phyloP scores from a whole-genome alignment of 176 grass and related monocot species.

The Zea luxurians region DNA sequence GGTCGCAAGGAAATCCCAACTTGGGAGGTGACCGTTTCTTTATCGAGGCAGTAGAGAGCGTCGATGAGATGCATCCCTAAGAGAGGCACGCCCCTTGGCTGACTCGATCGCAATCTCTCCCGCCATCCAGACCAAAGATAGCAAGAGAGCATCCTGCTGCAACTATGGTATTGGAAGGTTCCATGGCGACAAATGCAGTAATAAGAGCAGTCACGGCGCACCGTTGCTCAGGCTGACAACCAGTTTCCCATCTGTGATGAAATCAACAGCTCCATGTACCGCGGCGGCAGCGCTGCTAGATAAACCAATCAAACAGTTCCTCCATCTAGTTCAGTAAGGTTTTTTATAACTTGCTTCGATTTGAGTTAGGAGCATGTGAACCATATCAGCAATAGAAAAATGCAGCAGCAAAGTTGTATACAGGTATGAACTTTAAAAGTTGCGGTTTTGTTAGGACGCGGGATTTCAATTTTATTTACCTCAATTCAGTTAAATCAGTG shows the following conservation, averaged over 20 bases:
- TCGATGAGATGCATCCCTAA: constrained; percentile 85
- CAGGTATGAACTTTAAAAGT: not conserved
- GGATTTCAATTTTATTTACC: not conserved
- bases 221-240: constrained; percentile 56
- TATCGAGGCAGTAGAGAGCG: constrained; percentile 52
- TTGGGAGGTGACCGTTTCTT: constrained; percentile 42
- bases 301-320: not conserved
- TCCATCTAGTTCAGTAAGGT: not conserved
- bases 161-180: constrained; percentile 51
- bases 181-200: constrained; percentile 64
- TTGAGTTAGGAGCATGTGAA: not conserved
- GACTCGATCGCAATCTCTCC: constrained; percentile 71
- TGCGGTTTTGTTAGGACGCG: not conserved
- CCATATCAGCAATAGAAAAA: constrained; percentile 9
- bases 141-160: constrained; percentile 59
- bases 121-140: constrained; percentile 57
- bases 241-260: constrained; percentile 57
- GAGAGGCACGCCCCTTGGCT: constrained; percentile 69
- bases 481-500: not conserved
- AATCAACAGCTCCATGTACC: constrained; percentile 71
- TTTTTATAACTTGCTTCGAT: not conserved
- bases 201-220: constrained; percentile 72
- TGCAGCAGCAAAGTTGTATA: not conserved
- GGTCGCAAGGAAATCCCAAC: constrained; percentile 41
- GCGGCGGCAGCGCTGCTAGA: constrained; percentile 50